Conservation (phyloP, 2,329 filamentous ascomycete genomes). For the Colletotrichum zoysiae region DNA sequence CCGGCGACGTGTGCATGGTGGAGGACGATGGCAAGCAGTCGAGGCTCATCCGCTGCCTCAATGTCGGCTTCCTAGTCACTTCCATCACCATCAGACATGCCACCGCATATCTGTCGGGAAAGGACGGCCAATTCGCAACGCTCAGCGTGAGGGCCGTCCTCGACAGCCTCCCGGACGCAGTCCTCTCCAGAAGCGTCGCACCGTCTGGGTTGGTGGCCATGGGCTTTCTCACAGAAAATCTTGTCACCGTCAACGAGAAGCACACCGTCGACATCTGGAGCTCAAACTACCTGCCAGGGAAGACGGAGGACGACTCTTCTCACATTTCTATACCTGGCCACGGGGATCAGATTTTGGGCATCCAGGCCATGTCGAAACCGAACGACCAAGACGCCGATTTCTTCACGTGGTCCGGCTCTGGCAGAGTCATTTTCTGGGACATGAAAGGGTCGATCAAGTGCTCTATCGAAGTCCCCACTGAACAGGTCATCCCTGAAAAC, state of each 20-base stretch:
- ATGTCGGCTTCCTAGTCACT: slow-evolving; percentile 75
- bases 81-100: slow-evolving; percentile 73
- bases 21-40: slow-evolving; percentile 81
- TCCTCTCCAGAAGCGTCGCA: slow-evolving; percentile 55
- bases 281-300: slow-evolving; percentile 58
- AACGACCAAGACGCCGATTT: slow-evolving; percentile 78
- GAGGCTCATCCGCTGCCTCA: slow-evolving; percentile 75
- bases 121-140: slow-evolving; percentile 69
- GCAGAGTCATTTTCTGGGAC: slow-evolving; percentile 86
- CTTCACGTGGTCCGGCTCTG: slow-evolving; percentile 88
- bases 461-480: slow-evolving; percentile 76
- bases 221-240: slow-evolving; percentile 74
- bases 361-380: slow-evolving; percentile 72
- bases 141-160: slow-evolving; percentile 65
- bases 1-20: slow-evolving; percentile 89
- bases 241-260: slow-evolving; percentile 81
- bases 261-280: slow-evolving; percentile 80
- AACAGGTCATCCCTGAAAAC: slow-evolving; percentile 65
- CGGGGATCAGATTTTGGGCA: slow-evolving; percentile 77
- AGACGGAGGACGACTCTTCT: slow-evolving; percentile 53
- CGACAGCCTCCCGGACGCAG: slow-evolving; percentile 54
- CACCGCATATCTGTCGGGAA: slow-evolving; percentile 77
- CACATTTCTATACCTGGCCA: slow-evolving; percentile 72
- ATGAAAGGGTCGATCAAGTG: slow-evolving; percentile 76
- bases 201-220: slow-evolving; percentile 71